Conservation (phyloP, 2,329 filamentous ascomycete species). For the Beauveria australis region DNA sequence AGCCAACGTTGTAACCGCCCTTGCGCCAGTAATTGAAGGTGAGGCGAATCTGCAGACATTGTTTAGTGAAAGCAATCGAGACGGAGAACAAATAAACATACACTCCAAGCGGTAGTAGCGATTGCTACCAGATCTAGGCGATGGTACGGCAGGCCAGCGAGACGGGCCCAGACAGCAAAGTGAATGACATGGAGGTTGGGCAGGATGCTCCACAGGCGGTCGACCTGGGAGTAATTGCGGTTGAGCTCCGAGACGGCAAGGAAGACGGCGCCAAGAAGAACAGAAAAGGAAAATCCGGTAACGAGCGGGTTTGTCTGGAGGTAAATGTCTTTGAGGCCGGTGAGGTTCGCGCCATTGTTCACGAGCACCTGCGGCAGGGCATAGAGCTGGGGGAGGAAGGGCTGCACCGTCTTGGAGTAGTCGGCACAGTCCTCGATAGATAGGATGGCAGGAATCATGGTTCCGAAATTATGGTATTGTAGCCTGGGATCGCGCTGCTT, state of each 20-base stretch:
- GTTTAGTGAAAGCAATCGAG: background rate
- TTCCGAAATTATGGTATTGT: background rate
- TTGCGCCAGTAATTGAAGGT: slow-evolving; percentile 97
- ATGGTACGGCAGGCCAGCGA: slow-evolving; percentile 61
- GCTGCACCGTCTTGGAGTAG: slow-evolving; percentile 64
- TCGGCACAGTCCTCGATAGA: slow-evolving; percentile 67
- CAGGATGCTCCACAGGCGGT: slow-evolving; percentile 84
- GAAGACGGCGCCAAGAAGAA: slow-evolving; percentile 64
- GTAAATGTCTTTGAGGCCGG: slow-evolving; percentile 64
- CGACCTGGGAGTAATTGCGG: slow-evolving; percentile 93
- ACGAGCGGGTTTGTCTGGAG: slow-evolving; percentile 79
- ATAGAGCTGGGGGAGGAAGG: slow-evolving; percentile 63
- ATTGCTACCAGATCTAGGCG: slow-evolving; percentile 65
- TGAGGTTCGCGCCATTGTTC: slow-evolving; percentile 49
- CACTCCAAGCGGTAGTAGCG: slow-evolving; percentile 71
- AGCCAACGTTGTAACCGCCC: slow-evolving; percentile 80
- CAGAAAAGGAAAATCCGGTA: slow-evolving; percentile 61
- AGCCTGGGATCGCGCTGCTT: background rate
- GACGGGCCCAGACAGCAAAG: slow-evolving; percentile 72
- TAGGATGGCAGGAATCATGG: slow-evolving; percentile 66
- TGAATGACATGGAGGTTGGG: slow-evolving; percentile 82
- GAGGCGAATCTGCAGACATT: slow-evolving; percentile 55
- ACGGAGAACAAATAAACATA: slow-evolving; percentile 31
- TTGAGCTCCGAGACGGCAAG: slow-evolving; percentile 76
- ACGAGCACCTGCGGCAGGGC: slow-evolving; percentile 59